Conservation (phyloP, 2,329 filamentous ascomycete genomes). For the Pseudogymnoascus sp. region DNA sequence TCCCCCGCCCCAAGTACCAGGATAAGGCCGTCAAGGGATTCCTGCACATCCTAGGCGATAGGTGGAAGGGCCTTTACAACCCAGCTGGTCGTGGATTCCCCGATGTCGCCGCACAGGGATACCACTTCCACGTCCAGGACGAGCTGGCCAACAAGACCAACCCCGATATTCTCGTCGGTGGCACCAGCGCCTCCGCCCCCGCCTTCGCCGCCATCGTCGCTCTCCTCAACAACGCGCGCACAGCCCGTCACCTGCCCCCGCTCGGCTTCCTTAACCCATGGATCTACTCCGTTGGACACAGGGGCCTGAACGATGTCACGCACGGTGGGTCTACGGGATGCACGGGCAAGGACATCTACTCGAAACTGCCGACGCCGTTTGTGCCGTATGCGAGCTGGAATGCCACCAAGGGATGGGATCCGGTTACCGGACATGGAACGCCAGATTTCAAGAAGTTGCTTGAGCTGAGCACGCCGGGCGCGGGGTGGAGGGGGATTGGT, state of each 20-base stretch:
- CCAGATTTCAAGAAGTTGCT: slow-evolving; percentile 36
- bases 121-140: slow-evolving; percentile 38
- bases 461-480: slow-evolving; percentile 15
- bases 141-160: slow-evolving; percentile 1
- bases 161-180: slow-evolving; percentile 13
- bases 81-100: slow-evolving; percentile 44
- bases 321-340: slow-evolving; percentile 32
- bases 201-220: slow-evolving; percentile 50
- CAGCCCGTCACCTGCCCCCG: slow-evolving; percentile 38
- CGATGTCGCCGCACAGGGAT: slow-evolving; percentile 48
- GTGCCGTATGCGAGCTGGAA: slow-evolving; percentile 34
- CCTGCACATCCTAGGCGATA: slow-evolving; percentile 32
- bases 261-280: slow-evolving; percentile 53
- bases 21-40: slow-evolving; percentile 37
- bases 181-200: slow-evolving; percentile 44
- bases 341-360: slow-evolving; percentile 23
- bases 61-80: slow-evolving; percentile 41
- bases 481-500: background rate
- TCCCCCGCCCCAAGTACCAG: slow-evolving; percentile 40
- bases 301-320: slow-evolving; percentile 41
- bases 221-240: slow-evolving; percentile 53
- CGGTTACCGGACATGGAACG: slow-evolving; percentile 40
- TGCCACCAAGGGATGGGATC: slow-evolving; percentile 38
- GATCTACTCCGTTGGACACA: slow-evolving; percentile 43
- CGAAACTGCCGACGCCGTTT: slow-evolving; percentile 15